phyloP scores from a whole-genome alignment of 768 basidiomycete species.

The Epithele typhae region DNA sequence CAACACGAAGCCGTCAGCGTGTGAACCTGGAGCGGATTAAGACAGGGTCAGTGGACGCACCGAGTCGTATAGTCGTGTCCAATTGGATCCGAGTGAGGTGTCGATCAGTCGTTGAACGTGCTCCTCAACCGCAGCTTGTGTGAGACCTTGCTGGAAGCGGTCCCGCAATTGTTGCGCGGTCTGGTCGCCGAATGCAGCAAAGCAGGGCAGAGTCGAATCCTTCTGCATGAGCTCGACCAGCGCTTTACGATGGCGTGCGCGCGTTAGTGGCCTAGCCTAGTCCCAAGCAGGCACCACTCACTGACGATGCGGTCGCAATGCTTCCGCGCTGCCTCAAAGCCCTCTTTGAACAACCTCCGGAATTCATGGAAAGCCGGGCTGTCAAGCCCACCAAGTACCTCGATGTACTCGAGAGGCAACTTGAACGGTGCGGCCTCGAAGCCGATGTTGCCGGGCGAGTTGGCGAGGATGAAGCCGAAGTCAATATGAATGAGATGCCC shows the following conservation, averaged over 20 bases:
- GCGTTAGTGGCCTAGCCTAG: too few relatives aligned
- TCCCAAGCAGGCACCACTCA: constrained; percentile 31
- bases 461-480: constrained; percentile 97
- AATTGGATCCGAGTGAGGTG: constrained; percentile 85
- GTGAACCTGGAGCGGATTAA: neutral
- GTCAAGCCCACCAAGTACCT: constrained; percentile 86
- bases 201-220: constrained; percentile 90
- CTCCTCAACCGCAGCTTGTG: constrained; percentile 78
- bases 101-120: constrained; percentile 90
- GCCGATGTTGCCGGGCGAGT: constrained; percentile 95
- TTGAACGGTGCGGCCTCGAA: constrained; percentile 99
- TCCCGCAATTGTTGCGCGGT: constrained; percentile 87
- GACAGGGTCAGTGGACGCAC: constrained; percentile 38
- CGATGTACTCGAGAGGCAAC: constrained; percentile 89
- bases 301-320: constrained; percentile 96
- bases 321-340: constrained; percentile 91
- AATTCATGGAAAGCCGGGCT: constrained; percentile 79
- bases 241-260: constrained; percentile 31
- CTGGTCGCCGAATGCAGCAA: constrained; percentile 84
- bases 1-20: neutral
- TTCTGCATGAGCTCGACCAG: constrained; percentile 98
- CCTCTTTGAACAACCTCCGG: constrained; percentile 81
- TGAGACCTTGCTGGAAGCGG: constrained; percentile 88
- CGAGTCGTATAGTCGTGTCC: constrained; percentile 96
- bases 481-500: constrained; percentile 97